These are phyloP conservation scores for Phytophthora ohioensis DNA, from an alignment of 352 stramenopile species.

Conservation along the genomic window DNA sequence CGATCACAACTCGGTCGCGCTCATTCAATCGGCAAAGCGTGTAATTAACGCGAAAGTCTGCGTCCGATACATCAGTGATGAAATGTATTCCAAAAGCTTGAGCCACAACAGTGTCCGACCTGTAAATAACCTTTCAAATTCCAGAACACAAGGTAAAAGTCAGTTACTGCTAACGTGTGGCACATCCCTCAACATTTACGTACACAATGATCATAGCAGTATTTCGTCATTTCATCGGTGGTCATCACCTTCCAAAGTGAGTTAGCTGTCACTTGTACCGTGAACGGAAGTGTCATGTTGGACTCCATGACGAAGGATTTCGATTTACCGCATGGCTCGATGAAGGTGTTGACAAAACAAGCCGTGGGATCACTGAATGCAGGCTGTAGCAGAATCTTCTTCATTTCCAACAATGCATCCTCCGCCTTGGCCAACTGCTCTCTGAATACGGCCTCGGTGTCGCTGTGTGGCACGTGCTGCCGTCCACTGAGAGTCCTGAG, in stretches of 20 bases:
- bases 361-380: conserved; percentile 7
- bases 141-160: neutral
- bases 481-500: too few relatives aligned
- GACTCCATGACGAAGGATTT: conserved; percentile 22
- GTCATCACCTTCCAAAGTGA: conserved; percentile 28
- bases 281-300: conserved; percentile 23
- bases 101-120: conserved; percentile 23
- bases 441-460: neutral
- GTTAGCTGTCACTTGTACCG: conserved; percentile 5
- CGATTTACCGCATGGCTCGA: neutral
- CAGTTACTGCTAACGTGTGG: neutral
- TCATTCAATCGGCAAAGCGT: conserved; percentile 47
- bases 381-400: neutral
- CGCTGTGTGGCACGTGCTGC: too few relatives aligned
- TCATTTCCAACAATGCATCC: conserved; percentile 15
- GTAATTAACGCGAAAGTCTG: conserved; percentile 25
- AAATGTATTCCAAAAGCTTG: conserved; percentile 14
- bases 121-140: conserved; percentile 1
- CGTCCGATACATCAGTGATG: neutral
- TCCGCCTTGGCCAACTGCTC: conserved; percentile 12
- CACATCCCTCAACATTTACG: neutral
- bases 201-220: conserved; percentile 41
- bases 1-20: conserved; percentile 38
- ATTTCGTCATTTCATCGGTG: conserved; percentile 26
- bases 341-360: conserved; percentile 14